Evolutionary conservation across 2,329 filamentous ascomycete species (phyloP).

Genomic region (Arthrinium puccinioides): DNA sequence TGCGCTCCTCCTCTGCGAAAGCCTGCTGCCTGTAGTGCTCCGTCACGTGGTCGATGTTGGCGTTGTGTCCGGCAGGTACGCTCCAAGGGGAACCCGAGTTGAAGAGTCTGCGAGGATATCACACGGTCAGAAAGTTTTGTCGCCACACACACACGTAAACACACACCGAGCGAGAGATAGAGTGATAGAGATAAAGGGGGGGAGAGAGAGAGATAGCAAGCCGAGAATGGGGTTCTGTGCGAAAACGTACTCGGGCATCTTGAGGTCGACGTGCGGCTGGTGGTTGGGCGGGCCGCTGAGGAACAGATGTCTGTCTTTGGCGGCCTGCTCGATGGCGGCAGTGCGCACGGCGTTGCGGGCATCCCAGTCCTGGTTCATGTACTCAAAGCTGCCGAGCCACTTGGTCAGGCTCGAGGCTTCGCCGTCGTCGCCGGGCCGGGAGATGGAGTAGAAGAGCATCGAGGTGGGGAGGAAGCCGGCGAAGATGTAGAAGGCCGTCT

Average conservation of each 20-base stretch:
- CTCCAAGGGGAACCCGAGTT: constrained; percentile 43
- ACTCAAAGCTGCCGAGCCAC: constrained; percentile 39
- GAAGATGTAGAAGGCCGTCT: constrained; percentile 43
- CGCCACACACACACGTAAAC: no score
- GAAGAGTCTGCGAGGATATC: constrained; percentile 32
- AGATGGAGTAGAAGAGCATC: constrained; percentile 40
- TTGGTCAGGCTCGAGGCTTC: constrained; percentile 38
- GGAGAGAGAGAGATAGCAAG: constrained; percentile 1
- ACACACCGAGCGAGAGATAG: no score
- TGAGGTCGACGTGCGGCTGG: constrained; percentile 37
- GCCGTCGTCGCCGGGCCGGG: constrained; percentile 40
- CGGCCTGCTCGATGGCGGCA: constrained; percentile 46
- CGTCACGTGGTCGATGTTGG: constrained; percentile 48
- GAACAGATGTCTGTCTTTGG: constrained; percentile 50
- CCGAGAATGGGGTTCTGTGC: neutral
- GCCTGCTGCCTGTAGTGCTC: constrained; percentile 51
- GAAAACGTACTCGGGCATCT: constrained; percentile 48
- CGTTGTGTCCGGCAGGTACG: constrained; percentile 46
- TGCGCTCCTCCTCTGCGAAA: constrained; percentile 47
- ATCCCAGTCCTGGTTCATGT: constrained; percentile 42
- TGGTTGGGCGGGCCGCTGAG: constrained; percentile 35
- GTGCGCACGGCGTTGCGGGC: constrained; percentile 46
- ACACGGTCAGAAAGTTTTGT: neutral
- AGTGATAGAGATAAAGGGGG: no score
- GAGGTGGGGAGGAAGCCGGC: constrained; percentile 36